Conservation (phyloP, 208 protist species). For the Acanthamoeba royreba region DNA sequence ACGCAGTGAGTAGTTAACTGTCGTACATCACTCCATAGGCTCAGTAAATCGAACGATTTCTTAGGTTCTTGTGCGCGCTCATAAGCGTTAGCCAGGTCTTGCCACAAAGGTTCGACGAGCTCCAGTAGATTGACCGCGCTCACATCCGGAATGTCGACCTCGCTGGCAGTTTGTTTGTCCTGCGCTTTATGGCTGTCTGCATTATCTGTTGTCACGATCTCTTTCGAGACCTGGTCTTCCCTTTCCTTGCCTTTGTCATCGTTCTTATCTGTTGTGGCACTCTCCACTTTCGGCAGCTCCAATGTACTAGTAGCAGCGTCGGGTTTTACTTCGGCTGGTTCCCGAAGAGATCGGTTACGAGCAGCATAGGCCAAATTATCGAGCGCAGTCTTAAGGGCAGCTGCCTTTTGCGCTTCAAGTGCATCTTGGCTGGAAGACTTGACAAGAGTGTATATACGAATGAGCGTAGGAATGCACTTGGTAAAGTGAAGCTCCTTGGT, state of each 20-base stretch:
- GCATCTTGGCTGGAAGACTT: neutral
- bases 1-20: neutral
- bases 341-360: too few relatives aligned
- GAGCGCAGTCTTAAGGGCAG: neutral
- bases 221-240: neutral
- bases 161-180: neutral
- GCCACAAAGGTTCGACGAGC: neutral
- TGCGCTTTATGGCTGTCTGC: neutral
- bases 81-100: neutral
- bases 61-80: neutral
- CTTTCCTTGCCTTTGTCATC: neutral
- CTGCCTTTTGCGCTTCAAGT: neutral
- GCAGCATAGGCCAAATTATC: neutral
- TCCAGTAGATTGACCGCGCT: neutral
- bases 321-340: too few relatives aligned
- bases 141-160: neutral
- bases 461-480: neutral
- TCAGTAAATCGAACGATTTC: neutral
- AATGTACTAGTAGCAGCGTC: too few relatives aligned
- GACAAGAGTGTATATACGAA: neutral
- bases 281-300: neutral
- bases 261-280: neutral
- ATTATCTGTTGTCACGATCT: too few relatives aligned
- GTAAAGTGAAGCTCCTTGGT: neutral
- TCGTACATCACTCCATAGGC: neutral